Base-by-base conservation (phyloP, 495 filamentous ascomycete species). In the Xylaria telfairii region DNA sequence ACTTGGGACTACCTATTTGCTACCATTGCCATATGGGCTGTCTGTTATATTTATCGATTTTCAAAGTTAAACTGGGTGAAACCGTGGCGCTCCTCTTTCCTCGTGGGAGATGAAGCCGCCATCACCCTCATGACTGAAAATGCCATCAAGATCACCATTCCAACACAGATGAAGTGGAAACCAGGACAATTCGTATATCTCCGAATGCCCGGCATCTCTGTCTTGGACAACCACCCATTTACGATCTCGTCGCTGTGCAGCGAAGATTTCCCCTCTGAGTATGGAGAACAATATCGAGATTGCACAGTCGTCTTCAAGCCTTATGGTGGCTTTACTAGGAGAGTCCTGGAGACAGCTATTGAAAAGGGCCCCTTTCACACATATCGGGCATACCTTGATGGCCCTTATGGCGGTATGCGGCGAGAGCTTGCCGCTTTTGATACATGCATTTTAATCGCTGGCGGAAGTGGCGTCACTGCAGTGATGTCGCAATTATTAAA, bases 161-260 rank as follows among this genome's bases (percentile, higher is more conserved):
- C 95, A 0, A 97, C 95, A 7, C 91, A 94, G 77, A 92, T 97
- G 88, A 90, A 87, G 71, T 98, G 95, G 95, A 90, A 89, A 73
- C 94, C 95, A 6, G 96, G 95, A 21, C 95, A 98, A 79, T 97
- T 95, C 72, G 92, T 98, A 30, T 98, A 98, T 75, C 85, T 98
- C 12, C 88, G 96, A 57, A 95, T 98, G 90, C 95, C 95, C 0
- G 92, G 93, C 2, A 93, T 98, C 72, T 93, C 93, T 0, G 77
- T 96, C 34, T 89, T 97, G 73, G 92, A 97, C 74, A 98, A 95
- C 73, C 95, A 98, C 70, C 95, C 95, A 4, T 98, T 98, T 79
- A 98, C 95, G 5, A 94, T 98, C 64, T 91, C 96, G 9, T 97
- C 94, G 0, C 87, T 97, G 21, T 96, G 86, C 88, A 92, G 81